Conservation (phyloP, 208 protist species). For the Herpetomonas samuelpessoai region DNA sequence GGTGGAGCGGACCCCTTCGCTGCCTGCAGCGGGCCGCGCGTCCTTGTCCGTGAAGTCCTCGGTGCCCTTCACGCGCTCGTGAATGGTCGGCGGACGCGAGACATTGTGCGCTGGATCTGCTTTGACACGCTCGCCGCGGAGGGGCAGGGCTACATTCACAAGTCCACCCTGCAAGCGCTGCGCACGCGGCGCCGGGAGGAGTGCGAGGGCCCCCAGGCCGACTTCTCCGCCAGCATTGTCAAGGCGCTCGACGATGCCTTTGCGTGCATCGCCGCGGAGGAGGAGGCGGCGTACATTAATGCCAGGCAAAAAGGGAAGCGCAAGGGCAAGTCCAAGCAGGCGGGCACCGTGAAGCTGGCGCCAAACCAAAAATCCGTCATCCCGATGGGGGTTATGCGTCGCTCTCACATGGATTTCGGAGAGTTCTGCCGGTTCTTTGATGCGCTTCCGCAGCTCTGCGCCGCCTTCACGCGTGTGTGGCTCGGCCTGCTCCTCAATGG, state of each 20-base stretch:
- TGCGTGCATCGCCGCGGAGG: constrained; percentile 42
- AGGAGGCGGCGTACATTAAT: constrained; percentile 61
- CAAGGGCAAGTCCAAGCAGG: constrained; percentile 25
- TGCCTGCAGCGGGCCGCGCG: constrained; percentile 1
- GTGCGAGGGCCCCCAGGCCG: constrained; percentile 20
- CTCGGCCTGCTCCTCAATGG: constrained; percentile 41
- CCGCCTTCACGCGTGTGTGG: constrained; percentile 76
- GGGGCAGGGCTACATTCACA: constrained; percentile 77
- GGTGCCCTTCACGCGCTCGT: constrained; percentile 59
- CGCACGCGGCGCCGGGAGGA: constrained; percentile 27
- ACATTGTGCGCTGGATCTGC: constrained; percentile 64
- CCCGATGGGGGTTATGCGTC: constrained; percentile 62
- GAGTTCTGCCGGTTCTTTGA: constrained; percentile 74
- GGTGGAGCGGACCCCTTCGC: background rate
- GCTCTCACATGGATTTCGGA: constrained; percentile 57
- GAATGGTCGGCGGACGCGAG: constrained; percentile 44
- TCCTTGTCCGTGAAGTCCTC: constrained; percentile 45
- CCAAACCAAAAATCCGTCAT: constrained; percentile 65
- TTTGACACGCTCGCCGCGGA: constrained; percentile 50
- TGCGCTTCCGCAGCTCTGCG: constrained; percentile 47
- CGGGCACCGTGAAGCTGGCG: constrained; percentile 22
- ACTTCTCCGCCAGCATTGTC: constrained; percentile 55
- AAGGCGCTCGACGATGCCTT: constrained; percentile 67
- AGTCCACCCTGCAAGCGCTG: constrained; percentile 34
- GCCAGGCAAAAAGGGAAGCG: constrained; percentile 37